These are phyloP conservation scores for Cordyceps farinosa DNA, from an alignment of 2,329 filamentous ascomycete species.

Conservation along the genomic window DNA sequence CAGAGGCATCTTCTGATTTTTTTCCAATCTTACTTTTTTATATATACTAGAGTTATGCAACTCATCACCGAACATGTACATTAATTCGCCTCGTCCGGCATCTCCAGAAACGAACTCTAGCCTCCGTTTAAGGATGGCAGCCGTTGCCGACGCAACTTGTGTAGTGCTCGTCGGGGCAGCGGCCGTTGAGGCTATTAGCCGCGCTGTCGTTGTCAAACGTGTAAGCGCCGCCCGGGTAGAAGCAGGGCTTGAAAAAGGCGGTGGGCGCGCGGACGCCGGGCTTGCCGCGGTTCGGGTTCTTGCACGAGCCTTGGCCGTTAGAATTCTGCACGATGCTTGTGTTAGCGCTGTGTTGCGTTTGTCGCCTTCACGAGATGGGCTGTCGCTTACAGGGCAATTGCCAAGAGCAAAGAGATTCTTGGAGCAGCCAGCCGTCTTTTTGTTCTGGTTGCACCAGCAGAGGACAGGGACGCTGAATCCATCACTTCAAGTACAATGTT, in stretches of 20 bases:
- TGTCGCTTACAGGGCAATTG: conserved; percentile 9
- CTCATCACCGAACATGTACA: no score
- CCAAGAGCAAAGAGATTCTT: conserved; percentile 13
- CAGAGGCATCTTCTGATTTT: no score
- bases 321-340: background rate
- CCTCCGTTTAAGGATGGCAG: conserved; percentile 3
- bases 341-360: background rate
- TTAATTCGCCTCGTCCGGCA: background rate
- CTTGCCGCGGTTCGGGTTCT: conserved; percentile 14
- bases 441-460: conserved; percentile 20
- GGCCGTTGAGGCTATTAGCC: conserved; percentile 19
- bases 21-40: no score
- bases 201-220: conserved; percentile 17
- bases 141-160: conserved; percentile 18
- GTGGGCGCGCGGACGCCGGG: background rate
- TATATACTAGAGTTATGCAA: no score
- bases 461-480: conserved; percentile 17
- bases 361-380: background rate
- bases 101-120: background rate
- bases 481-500: background rate
- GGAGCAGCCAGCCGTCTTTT: conserved; percentile 15
- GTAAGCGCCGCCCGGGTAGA: conserved; percentile 17
- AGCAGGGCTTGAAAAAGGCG: conserved; percentile 17
- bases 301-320: conserved; percentile 18
- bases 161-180: conserved; percentile 20